Evolutionary conservation across 306 rosid genomes (phyloP), one percentile per base, ranked within the genome.

Genomic region (Echinosophora koreensis): DNA sequence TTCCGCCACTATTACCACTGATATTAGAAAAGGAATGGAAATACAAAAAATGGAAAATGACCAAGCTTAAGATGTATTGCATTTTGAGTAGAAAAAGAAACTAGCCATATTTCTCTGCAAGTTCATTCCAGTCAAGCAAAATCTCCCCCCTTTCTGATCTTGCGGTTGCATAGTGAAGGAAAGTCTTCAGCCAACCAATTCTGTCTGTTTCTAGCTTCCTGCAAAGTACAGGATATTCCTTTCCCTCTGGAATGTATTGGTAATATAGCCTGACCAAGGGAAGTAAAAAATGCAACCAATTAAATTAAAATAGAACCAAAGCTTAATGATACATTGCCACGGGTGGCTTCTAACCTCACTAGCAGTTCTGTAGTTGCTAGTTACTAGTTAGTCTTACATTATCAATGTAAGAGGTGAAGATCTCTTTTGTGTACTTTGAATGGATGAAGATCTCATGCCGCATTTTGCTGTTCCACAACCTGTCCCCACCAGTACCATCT

Each of bases 41-140:
- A 76, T 27, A 51, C 46, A 42, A 59, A 34, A 37, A n/a, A 75
- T 65, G 8, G 35, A 74, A 66, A 18, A 28, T 28, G 14, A 11
- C 14, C 5, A 46, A 44, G 35, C 30, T 50, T 15, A 50, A n/a
- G 17, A 55, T 7, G 11, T 15, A 49, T 70, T 16, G 30, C 47
- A 76, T 35, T 44, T 73, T 22, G 22, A 63, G 34, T 49, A 3
- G 32, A 22, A 74, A 60, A 54, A 77, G 81, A 61, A 80, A 46
- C 92, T 77, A 77, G 63, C 97, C 98, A 83, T 92, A 74, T 84
- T 83, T 69, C 81, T 87, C 83, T 9, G 98, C 97, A 5, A 95
- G 89, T 87, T 88, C 86, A 80, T 95, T 95, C 97, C 97, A 95
- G 83, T 95, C 97, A 63, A 95, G 96, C 72, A 95, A 87, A 66